These are phyloP conservation scores for Lavandula angustifolia DNA, from an alignment of 257 asterid genomes.

Conservation along the genomic window DNA sequence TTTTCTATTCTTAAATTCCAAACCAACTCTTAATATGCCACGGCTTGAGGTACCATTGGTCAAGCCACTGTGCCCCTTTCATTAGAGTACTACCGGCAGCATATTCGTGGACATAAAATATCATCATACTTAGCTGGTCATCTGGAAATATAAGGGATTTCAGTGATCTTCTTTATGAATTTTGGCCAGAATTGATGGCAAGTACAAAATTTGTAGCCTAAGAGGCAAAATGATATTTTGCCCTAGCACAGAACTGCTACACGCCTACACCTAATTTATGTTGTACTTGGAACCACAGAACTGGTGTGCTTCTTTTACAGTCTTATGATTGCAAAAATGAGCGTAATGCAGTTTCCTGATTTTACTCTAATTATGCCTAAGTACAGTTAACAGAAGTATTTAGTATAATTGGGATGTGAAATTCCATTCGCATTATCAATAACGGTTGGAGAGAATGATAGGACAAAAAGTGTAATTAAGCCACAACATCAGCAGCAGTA, in stretches of 20 bases:
- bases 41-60: not conserved
- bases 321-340: not conserved
- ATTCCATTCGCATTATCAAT: slow-evolving; percentile 6
- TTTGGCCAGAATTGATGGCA: slow-evolving; percentile 3
- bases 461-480: slow-evolving; percentile 1
- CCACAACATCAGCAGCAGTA: slow-evolving; percentile 17
- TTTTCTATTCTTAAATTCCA: slow-evolving; percentile 7
- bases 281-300: slow-evolving; percentile 16
- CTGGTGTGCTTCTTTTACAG: not conserved
- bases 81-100: slow-evolving; percentile 19
- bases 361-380: slow-evolving; percentile 1
- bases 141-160: slow-evolving; percentile 20
- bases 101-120: slow-evolving; percentile 12
- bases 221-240: slow-evolving; percentile 9
- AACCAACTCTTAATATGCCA: not conserved
- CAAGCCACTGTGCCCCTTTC: slow-evolving; percentile 23
- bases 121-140: slow-evolving; percentile 3
- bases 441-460: slow-evolving; percentile 11
- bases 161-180: not conserved
- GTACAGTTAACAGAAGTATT: not conserved
- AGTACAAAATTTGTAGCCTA: not conserved
- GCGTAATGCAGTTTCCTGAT: not conserved
- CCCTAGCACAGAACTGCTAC: slow-evolving; percentile 13
- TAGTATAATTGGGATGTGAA: slow-evolving; percentile 2
- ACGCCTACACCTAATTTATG: slow-evolving; percentile 8